Base-by-base conservation (phyloP, 768 basidiomycete species). In the Lactifluus echinatus region DNA sequence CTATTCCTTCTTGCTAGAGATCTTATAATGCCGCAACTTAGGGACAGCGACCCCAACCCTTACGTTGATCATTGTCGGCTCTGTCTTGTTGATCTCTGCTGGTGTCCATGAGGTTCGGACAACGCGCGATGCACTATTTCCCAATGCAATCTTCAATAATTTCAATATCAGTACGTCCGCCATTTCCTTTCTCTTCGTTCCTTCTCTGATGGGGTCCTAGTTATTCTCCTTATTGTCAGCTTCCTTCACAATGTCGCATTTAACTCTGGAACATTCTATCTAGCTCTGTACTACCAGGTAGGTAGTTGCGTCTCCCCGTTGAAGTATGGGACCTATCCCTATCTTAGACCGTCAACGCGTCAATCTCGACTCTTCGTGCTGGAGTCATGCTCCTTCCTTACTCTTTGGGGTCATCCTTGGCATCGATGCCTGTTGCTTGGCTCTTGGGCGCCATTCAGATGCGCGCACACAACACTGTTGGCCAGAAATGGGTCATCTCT, bases 371-470 rank as follows among this genome's bases (percentile, higher is more conserved):
- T 12, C 67, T 91, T 45, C 69, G 82, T 68, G 84, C 89, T 57
- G 90, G 88, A 10, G 67, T 89, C 21, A 79, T 81, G 66, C 76
- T 89, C 70, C 75, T 93, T 54, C 88, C 90, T 11, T 92, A 90
- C 73, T 88, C 90, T 48, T 79, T 92, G 50, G 90, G 89, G 50
- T 86, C 89, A 33, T 89, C 89, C 23, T 67, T 92, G 56, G 85
- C 89, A 42, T 91, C 90, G 11, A 83, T 93, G 75, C 88, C 89
- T 23, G 85, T 79, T 36, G 88, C 90, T n/a, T 88, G 87, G 87
- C 77, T 87, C 63, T 87, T 91, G 63, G 81, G 77, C 46, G 81
- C 79, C 60, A 80, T 77, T 75, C 84, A 88, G 69, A 73, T 68
- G 60, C 75, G 73, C 55, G 80, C 74, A 15, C 68, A 72, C 19